Percentiles rank a stretch among this genome's conserved stretches.
Evolutionary conservation across 352 stramenopile genomes (phyloP).

Genomic region (Phytophthora sp.): DNA sequence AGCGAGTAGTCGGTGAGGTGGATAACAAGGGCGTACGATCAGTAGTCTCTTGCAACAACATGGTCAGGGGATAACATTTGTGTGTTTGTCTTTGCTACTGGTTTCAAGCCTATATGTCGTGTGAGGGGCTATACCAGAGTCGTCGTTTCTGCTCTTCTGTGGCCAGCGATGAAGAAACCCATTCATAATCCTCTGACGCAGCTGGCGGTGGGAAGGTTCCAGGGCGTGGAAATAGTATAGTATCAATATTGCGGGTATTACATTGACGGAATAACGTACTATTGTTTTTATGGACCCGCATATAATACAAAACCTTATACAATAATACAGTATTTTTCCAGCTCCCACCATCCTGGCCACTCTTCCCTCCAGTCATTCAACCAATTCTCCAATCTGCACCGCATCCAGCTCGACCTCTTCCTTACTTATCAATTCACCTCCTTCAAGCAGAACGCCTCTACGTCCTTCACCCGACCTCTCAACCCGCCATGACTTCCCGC

Average conservation of each 20-base stretch:
- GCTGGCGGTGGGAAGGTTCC: no score
- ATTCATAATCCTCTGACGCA: no score
- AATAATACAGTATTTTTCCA: background rate
- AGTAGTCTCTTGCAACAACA: no score
- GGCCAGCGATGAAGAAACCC: no score
- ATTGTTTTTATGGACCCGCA: background rate
- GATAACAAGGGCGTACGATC: no score
- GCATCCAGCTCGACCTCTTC: background rate
- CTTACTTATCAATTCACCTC: background rate
- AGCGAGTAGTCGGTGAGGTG: no score
- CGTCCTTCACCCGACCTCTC: background rate
- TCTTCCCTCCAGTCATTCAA: background rate
- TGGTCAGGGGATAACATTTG: no score
- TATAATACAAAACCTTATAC: background rate
- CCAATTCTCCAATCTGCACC: no score
- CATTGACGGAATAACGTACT: background rate
- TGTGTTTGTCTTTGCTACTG: no score
- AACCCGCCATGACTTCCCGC: background rate
- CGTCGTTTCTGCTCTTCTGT: no score
- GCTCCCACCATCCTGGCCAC: background rate
- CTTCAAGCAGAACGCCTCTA: background rate
- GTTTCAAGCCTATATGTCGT: no score
- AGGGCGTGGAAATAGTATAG: conserved; percentile 2
- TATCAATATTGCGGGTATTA: background rate
- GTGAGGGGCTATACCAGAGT: no score